Conservation (phyloP, 1,284 basidiomycete genomes). For the Hemileia vastatrix region DNA sequence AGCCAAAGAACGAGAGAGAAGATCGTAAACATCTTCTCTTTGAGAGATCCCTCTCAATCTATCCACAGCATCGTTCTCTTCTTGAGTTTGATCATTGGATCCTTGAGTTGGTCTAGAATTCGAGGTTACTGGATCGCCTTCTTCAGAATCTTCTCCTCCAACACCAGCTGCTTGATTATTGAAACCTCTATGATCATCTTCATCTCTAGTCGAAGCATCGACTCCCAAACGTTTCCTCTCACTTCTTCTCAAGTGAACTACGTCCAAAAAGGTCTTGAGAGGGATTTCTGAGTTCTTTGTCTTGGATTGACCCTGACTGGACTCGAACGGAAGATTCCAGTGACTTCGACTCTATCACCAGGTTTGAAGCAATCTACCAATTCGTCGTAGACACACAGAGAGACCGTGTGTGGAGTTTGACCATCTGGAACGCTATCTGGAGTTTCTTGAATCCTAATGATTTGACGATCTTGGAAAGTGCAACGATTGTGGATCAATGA, state of each 20-base stretch:
- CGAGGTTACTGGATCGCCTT: conserved; percentile 24
- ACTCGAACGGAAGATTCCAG: conserved; percentile 41
- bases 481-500: conserved; percentile 43
- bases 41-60: conserved; percentile 35
- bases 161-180: too few species aligned
- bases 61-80: too few species aligned
- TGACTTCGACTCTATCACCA: conserved; percentile 43
- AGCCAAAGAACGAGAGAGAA: conserved; percentile 39
- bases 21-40: conserved; percentile 39
- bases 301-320: conserved; percentile 41
- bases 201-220: conserved; percentile 37
- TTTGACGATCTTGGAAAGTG: conserved; percentile 41
- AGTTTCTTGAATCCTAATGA: conserved; percentile 42
- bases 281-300: conserved; percentile 40
- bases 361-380: conserved; percentile 42
- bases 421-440: conserved; percentile 43
- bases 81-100: background rate
- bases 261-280: conserved; percentile 44
- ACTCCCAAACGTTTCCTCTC: conserved; percentile 35
- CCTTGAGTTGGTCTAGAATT: background rate
- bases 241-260: conserved; percentile 40
- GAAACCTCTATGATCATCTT: conserved; percentile 43
- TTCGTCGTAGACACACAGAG: conserved; percentile 43
- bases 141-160: too few species aligned
- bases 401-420: conserved; percentile 42